Percentiles rank a stretch among this genome's conserved stretches.
phyloP scores from a whole-genome alignment of 768 basidiomycete genomes.

The Boletus rubescentipes region DNA sequence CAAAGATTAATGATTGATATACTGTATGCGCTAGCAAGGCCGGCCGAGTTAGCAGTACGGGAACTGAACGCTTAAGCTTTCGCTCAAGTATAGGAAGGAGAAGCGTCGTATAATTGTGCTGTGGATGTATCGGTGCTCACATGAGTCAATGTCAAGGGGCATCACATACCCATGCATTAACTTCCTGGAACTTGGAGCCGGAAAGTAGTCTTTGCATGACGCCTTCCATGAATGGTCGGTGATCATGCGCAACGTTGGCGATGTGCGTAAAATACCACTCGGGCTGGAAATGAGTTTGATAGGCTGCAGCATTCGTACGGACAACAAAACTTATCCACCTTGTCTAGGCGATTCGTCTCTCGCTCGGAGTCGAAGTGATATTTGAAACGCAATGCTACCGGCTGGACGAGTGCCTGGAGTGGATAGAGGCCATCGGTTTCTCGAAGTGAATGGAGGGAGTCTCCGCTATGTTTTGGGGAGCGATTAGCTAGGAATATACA shows the following conservation, averaged over 20 bases:
- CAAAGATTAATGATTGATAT: conserved; percentile 88
- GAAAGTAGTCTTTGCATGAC: conserved; percentile 70
- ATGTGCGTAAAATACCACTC: conserved; percentile 98
- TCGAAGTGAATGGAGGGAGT: conserved; percentile 39
- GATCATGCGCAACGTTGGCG: conserved; percentile 83
- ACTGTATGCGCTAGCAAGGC: conserved; percentile 93
- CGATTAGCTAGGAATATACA: conserved; percentile 2
- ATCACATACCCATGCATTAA: conserved; percentile 73
- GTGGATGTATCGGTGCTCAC: conserved; percentile 5
- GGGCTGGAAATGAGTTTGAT: conserved; percentile 52
- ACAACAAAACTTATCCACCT: conserved; percentile 47
- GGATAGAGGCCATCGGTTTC: conserved; percentile 67
- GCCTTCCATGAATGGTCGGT: conserved; percentile 74
- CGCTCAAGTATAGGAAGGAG: conserved; percentile 75
- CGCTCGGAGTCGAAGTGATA: conserved; percentile 91
- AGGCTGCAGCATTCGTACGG: neutral
- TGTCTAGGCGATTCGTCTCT: conserved; percentile 89
- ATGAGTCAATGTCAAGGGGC: neutral
- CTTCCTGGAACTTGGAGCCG: conserved; percentile 55
- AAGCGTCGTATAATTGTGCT: conserved; percentile 83
- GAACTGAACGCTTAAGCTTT: conserved; percentile 74
- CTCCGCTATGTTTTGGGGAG: conserved; percentile 42
- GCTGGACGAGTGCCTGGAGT: conserved; percentile 78
- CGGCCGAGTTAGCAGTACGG: conserved; percentile 71
- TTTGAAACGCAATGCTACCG: conserved; percentile 84